phyloP scores from a whole-genome alignment of 768 basidiomycete species.

The Lentinula edodes region DNA sequence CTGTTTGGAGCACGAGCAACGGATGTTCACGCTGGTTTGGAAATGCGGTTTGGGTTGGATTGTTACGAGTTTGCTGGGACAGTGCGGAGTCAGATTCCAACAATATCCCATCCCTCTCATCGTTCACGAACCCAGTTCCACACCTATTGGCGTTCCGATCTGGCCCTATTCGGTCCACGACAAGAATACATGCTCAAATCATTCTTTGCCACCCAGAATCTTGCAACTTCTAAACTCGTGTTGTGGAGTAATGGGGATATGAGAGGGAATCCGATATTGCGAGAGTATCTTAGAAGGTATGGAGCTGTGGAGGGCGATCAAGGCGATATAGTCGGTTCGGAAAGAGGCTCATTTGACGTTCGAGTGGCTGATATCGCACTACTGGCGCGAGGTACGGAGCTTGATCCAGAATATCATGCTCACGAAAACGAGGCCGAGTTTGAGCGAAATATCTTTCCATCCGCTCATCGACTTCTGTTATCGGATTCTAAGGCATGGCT shows the following conservation, averaged over 20 bases:
- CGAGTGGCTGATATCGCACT: conserved; percentile 58
- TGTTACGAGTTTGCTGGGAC: conserved; percentile 93
- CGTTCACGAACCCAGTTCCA: conserved; percentile 64
- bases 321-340: not conserved
- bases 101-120: conserved; percentile 24
- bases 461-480: conserved; percentile 29
- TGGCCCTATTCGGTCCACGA: conserved; percentile 71
- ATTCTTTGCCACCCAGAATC: conserved; percentile 88
- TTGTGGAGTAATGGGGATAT: conserved; percentile 92
- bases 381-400: conserved; percentile 71
- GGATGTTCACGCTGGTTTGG: conserved; percentile 76
- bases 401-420: conserved; percentile 55
- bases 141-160: conserved; percentile 92
- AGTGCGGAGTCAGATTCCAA: conserved; percentile 34
- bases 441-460: not conserved
- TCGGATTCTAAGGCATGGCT: conserved; percentile 87
- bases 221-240: conserved; percentile 56
- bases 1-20: conserved; percentile 61
- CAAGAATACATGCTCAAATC: conserved; percentile 92
- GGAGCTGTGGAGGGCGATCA: conserved; percentile 34
- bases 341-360: conserved; percentile 50
- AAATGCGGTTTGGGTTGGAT: conserved; percentile 74
- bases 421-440: not conserved
- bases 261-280: conserved; percentile 47
- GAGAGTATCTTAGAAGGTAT: conserved; percentile 52